Base-by-base conservation (phyloP, 768 basidiomycete genomes). In the Suillus clintonianus region DNA sequence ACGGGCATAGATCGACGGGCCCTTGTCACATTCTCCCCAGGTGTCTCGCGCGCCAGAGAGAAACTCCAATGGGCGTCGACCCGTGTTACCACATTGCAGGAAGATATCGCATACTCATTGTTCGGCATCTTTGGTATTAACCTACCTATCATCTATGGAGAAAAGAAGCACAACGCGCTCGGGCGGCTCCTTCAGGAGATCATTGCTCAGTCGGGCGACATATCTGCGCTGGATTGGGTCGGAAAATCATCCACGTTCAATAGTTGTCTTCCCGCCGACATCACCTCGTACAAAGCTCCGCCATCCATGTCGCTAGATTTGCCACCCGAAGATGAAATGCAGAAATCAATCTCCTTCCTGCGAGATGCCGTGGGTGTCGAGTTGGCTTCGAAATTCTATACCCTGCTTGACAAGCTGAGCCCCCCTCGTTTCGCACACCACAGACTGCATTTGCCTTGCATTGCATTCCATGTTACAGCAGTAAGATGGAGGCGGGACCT, bases 81-180 rank as follows among this genome's bases (percentile, higher is more conserved):
- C 1, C 62, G 62, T n/a, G 27, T 56, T 59, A 62, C 34, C 15
- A 51, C 50, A 17, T 15, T 51, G 50, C 50, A 51, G 15, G 67
- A 65, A 57, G 67, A 68, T 27, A 62, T 27, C 10, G 61, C 64
- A 30, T 68, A 68, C 36, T 62, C 59, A 9, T 39, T 67, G 14
- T 24, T 68, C 11, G 64, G 61, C 5, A 39, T 68, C n/a, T 62
- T 68, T 27, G 54, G 37, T 4, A 15, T 56, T 9, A 14, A 56
- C 30, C 4, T 67, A 19, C 56, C 39, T 39, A 11, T 39, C 39
- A 39, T 39, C 13, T 39, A 39, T 14, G 39, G 39, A 13, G 39
- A 39, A 14, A 39, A 39, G 39, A 39, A 39, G 39, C 39, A 39
- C 39, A 39, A 39, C 39, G 39, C 39, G 39, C 39, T 39, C 39